Percentiles rank a stretch among this genome's conserved stretches.
Evolutionary conservation across 768 basidiomycete species (phyloP).

Genomic region (Mycena polygramma): DNA sequence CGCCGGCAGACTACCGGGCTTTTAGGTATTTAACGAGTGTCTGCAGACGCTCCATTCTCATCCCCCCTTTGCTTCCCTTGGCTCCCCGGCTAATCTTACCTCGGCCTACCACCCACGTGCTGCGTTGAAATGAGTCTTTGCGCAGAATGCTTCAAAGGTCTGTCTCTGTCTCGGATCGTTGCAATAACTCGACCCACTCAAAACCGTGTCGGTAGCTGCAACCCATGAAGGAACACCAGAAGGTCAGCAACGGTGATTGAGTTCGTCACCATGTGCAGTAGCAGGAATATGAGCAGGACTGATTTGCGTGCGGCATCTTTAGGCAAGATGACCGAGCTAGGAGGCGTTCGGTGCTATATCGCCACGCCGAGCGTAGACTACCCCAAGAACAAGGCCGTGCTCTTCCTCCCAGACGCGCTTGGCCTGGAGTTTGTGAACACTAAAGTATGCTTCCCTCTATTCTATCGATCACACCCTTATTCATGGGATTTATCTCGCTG

Average conservation of each 20-base stretch:
- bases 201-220: conserved; percentile 30
- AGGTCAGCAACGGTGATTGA: conserved; percentile 18
- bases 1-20: too few relatives aligned
- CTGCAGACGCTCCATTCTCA: too few relatives aligned
- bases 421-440: conserved; percentile 52
- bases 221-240: conserved; percentile 42
- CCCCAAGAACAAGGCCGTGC: conserved; percentile 50
- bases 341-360: conserved; percentile 56
- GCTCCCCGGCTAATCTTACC: too few relatives aligned
- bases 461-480: neutral
- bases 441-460: conserved; percentile 38
- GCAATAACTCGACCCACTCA: conserved; percentile 15
- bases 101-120: too few relatives aligned
- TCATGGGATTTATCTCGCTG: neutral
- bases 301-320: neutral
- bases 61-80: too few relatives aligned
- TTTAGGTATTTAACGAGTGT: too few relatives aligned
- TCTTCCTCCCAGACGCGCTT: conserved; percentile 56
- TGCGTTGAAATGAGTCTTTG: too few relatives aligned
- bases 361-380: conserved; percentile 53
- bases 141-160: too few relatives aligned
- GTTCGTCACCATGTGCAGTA: too few relatives aligned
- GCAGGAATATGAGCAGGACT: too few relatives aligned
- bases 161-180: neutral
- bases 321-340: conserved; percentile 54